These are phyloP conservation scores for Coemansia sp. DNA, from an alignment of 371 early-diverging fungal genomes.

Conservation along the genomic window DNA sequence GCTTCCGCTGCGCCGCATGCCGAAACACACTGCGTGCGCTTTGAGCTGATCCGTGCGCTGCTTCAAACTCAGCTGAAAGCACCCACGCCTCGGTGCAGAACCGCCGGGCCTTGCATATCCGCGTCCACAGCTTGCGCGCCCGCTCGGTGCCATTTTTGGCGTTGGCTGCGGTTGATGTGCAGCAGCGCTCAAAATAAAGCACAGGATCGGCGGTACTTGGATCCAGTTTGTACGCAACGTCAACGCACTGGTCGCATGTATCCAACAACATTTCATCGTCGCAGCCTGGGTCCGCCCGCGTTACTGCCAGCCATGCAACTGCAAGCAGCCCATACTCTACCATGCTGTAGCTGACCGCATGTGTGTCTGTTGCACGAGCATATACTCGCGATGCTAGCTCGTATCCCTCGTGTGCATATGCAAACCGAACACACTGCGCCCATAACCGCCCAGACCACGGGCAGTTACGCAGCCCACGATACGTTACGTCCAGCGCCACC, in stretches of 20 bases:
- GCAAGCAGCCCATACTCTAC: slow-evolving; percentile 24
- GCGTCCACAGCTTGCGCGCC: slow-evolving; percentile 37
- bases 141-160: not conserved
- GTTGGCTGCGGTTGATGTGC: not conserved
- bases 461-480: slow-evolving; percentile 66
- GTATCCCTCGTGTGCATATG: slow-evolving; percentile 14
- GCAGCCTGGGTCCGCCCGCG: slow-evolving; percentile 9
- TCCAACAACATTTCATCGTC: slow-evolving; percentile 5
- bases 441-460: slow-evolving; percentile 68
- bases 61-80: slow-evolving; percentile 36
- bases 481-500: slow-evolving; percentile 35
- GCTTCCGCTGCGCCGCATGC: slow-evolving; percentile 39
- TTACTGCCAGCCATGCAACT: slow-evolving; percentile 8
- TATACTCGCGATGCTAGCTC: slow-evolving; percentile 17
- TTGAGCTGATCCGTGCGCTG: slow-evolving; percentile 12
- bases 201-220: slow-evolving; percentile 27
- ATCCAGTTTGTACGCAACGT: slow-evolving; percentile 20
- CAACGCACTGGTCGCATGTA: slow-evolving; percentile 22
- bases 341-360: slow-evolving; percentile 42
- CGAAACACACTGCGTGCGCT: slow-evolving; percentile 36
- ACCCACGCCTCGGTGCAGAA: slow-evolving; percentile 44
- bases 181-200: slow-evolving; percentile 35
- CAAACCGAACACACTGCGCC: slow-evolving; percentile 44
- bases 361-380: slow-evolving; percentile 14
- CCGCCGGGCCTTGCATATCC: slow-evolving; percentile 33